Conservation (phyloP, 306 rosid genomes). For the Casuarina equisetifolia region DNA sequence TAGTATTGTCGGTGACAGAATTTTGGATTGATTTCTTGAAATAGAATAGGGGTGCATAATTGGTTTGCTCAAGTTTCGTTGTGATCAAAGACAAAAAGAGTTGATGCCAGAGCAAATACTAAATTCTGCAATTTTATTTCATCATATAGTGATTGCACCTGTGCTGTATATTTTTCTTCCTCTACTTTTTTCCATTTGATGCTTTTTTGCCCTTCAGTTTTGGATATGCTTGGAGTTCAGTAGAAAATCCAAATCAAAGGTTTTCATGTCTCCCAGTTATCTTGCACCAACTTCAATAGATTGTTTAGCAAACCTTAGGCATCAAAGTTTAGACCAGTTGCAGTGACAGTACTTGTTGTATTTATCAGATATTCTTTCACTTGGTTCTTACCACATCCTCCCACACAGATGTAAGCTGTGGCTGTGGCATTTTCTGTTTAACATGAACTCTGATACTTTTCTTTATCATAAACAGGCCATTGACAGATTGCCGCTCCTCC, state of each 20-base stretch:
- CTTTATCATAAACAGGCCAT: constrained; percentile 51
- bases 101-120: constrained; percentile 1
- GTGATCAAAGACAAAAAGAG: background rate
- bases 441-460: constrained; percentile 14
- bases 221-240: background rate
- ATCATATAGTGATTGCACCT: background rate
- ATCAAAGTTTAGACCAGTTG: background rate
- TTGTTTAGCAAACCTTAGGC: constrained; percentile 3
- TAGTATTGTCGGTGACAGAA: background rate
- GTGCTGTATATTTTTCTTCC: background rate
- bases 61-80: background rate
- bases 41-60: background rate
- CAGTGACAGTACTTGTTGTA: background rate
- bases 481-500: constrained; percentile 76
- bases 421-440: background rate
- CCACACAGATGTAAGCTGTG: background rate
- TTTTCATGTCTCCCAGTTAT: background rate
- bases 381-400: background rate
- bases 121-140: background rate
- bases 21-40: constrained; percentile 2
- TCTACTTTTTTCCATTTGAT: background rate
- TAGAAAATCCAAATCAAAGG: background rate
- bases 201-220: background rate
- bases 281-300: background rate
- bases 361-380: background rate